A percentile compares a stretch with the other conserved stretches of the same genome.
These are phyloP conservation scores for Neurospora sp. DNA, from an alignment of 495 filamentous ascomycete genomes.

Conservation along the genomic window DNA sequence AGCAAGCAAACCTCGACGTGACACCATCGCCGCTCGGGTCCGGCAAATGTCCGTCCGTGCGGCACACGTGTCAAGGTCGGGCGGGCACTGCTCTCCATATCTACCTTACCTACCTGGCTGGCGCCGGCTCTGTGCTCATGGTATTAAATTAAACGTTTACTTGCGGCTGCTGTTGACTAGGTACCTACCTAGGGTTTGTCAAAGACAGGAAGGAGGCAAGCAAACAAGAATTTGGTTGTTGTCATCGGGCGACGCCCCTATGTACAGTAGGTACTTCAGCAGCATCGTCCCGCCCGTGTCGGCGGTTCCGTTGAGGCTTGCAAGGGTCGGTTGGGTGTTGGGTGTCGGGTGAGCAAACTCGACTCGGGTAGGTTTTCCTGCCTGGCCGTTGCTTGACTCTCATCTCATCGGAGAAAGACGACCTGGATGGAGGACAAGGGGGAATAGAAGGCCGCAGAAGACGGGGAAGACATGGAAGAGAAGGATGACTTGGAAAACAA, in stretches of 20 bases:
- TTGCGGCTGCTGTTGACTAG: too few relatives aligned
- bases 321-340: not conserved
- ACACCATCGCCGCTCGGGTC: not conserved
- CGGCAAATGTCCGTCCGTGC: not conserved
- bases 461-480: not conserved
- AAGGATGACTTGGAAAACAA: not conserved
- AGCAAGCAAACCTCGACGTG: not conserved
- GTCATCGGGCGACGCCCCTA: not conserved
- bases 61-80: not conserved
- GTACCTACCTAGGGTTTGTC: too few relatives aligned
- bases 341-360: not conserved
- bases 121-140: not conserved
- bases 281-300: not conserved
- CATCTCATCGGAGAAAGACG: not conserved
- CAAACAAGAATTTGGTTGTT: not conserved
- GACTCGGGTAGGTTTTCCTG: not conserved
- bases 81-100: not conserved
- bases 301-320: not conserved
- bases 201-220: not conserved
- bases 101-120: not conserved
- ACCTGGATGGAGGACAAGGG: not conserved
- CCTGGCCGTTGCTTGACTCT: too few relatives aligned
- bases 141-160: not conserved
- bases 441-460: not conserved
- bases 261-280: not conserved